Evolutionary conservation across 352 stramenopile genomes (phyloP).

Genomic region (Blastocystis sp.): DNA sequence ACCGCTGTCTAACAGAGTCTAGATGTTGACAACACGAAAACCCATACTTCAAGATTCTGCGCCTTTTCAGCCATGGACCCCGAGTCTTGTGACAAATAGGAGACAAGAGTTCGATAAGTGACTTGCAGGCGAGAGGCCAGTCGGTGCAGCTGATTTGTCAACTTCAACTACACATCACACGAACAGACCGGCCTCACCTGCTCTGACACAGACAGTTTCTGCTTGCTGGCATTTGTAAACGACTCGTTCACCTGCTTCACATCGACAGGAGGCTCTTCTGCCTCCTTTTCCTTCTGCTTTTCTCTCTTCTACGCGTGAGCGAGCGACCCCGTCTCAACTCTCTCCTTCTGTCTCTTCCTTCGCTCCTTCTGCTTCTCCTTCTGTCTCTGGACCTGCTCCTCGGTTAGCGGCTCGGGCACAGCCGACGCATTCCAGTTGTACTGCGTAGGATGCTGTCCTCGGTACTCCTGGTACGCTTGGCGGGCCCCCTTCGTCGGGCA

Average conservation of each 20-base stretch:
- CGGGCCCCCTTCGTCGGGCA: conserved; percentile 71
- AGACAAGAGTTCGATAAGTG: conserved; percentile 36
- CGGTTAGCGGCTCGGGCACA: conserved; percentile 72
- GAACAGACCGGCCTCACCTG: not conserved
- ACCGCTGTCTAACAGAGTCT: conserved; percentile 24
- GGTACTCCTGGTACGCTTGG: conserved; percentile 74
- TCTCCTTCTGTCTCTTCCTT: not conserved
- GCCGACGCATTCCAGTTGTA: conserved; percentile 71
- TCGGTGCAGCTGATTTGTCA: conserved; percentile 26
- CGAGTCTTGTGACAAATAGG: conserved; percentile 2
- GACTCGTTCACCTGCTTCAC: conserved; percentile 17
- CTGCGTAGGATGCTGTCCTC: conserved; percentile 69
- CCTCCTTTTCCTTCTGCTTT: not conserved
- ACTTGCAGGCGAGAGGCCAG: conserved; percentile 35
- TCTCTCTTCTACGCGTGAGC: not conserved
- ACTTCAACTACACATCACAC: not conserved
- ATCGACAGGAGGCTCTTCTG: not conserved
- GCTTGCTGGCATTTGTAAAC: not conserved
- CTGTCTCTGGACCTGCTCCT: conserved; percentile 72
- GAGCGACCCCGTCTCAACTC: not conserved
- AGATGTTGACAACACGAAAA: not conserved
- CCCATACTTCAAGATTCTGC: not conserved
- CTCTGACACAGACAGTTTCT: conserved; percentile 11
- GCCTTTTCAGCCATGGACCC: conserved; percentile 1
- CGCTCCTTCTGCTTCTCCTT: conserved; percentile 60